Conservation (phyloP, 192 early-diverging fungal species). For the Radiomyces spectabilis region DNA sequence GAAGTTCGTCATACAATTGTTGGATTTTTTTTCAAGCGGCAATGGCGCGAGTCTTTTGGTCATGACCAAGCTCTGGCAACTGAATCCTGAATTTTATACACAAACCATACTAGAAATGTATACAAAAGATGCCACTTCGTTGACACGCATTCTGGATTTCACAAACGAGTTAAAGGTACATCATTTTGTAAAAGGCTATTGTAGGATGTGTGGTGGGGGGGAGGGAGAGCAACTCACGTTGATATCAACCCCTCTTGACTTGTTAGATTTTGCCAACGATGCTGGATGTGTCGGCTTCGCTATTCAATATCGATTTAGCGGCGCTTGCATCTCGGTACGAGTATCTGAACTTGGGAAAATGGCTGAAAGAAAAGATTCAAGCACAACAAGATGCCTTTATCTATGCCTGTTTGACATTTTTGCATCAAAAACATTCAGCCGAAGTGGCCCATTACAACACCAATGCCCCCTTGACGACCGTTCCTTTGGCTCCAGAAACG, state of each 20-base stretch:
- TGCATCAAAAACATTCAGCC: constrained; percentile 53
- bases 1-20: constrained; percentile 53
- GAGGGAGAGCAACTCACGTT: too few species aligned
- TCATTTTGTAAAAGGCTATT: not conserved
- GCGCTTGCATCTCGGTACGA: constrained; percentile 70
- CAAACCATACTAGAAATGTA: constrained; percentile 66
- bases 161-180: constrained; percentile 73
- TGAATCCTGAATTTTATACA: constrained; percentile 46
- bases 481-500: constrained; percentile 57
- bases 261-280: constrained; percentile 60
- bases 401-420: constrained; percentile 66
- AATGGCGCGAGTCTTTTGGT: constrained; percentile 59
- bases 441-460: too few species aligned
- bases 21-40: constrained; percentile 57
- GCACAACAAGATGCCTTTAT: constrained; percentile 60
- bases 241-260: constrained; percentile 20
- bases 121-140: constrained; percentile 50
- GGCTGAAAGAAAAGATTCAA: constrained; percentile 66
- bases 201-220: too few species aligned
- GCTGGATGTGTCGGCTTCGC: constrained; percentile 56
- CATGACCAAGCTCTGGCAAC: constrained; percentile 64
- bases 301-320: constrained; percentile 74
- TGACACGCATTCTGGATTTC: constrained; percentile 66
- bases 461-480: constrained; percentile 25
- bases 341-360: constrained; percentile 78